Percentiles rank a stretch among this genome's conserved stretches.
phyloP scores from a whole-genome alignment of 495 filamentous ascomycete species.

The Coniosporium apollinis region DNA sequence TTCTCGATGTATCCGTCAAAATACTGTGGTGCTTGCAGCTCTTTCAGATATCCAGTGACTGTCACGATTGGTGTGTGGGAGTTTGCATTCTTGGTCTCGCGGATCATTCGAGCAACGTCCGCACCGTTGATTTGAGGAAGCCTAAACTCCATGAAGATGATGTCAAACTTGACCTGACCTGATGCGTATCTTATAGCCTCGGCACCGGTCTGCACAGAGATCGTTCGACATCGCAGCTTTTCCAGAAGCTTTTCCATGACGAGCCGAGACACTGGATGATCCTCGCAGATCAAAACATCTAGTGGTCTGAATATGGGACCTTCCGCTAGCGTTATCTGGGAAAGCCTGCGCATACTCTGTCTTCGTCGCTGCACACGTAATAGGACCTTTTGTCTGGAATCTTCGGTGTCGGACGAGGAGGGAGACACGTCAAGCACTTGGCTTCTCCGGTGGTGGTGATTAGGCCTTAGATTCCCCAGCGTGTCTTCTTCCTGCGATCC shows the following conservation, averaged over 20 bases:
- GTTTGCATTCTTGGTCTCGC: slow-evolving; percentile 87
- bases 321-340: slow-evolving; percentile 66
- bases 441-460: slow-evolving; percentile 78
- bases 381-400: slow-evolving; percentile 73
- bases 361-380: slow-evolving; percentile 85
- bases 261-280: slow-evolving; percentile 90
- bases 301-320: slow-evolving; percentile 78
- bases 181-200: slow-evolving; percentile 86
- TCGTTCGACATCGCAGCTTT: slow-evolving; percentile 88
- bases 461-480: slow-evolving; percentile 50
- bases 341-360: slow-evolving; percentile 82
- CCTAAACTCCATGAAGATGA: slow-evolving; percentile 95
- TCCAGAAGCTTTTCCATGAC: slow-evolving; percentile 96
- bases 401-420: slow-evolving; percentile 94
- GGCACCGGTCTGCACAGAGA: slow-evolving; percentile 69
- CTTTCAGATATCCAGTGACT: slow-evolving; percentile 94
- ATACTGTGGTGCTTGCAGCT: slow-evolving; percentile 82
- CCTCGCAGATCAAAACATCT: slow-evolving; percentile 92
- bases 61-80: slow-evolving; percentile 89
- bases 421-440: slow-evolving; percentile 94
- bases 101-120: slow-evolving; percentile 92
- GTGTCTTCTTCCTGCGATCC: slow-evolving; percentile 84
- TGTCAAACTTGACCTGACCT: slow-evolving; percentile 83
- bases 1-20: slow-evolving; percentile 93
- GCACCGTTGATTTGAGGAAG: slow-evolving; percentile 86